Evolutionary conservation across 2,329 filamentous ascomycete species (phyloP), one percentile per base, ranked within the genome.

Genomic region (Pezicula carpinea): DNA sequence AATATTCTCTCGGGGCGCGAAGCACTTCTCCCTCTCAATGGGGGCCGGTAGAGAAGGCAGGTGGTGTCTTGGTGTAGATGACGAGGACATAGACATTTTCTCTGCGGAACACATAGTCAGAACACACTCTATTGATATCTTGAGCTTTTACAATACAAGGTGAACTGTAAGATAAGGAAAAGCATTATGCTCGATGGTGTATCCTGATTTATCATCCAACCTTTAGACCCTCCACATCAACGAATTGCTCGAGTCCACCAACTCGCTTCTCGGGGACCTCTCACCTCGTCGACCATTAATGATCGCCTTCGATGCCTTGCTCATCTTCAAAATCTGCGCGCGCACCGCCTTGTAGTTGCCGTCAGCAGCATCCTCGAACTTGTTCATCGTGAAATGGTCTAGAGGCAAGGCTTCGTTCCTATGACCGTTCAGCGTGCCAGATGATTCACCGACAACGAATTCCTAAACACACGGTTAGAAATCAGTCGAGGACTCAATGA

Each of bases 321-420:
- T 33, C 36, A 50, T 42, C 7, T 35, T 36, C 3, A 29, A 11
- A 13, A 64, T 60, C 41, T 64, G 58, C 15, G 54, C 48, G 8
- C 54, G 49, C 6, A 64, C 60, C n/a, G 46, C 36, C n/a, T 48
- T 51, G 42, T 58, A 64, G 26, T 59, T 57, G 8, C 51, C 52
- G 34, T 64, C 61, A 18, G 62, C 57, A 8, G 60, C 54, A 18
- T 54, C 51, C 6, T 45, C 46, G 42, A 58, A 64, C 34, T 64
- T 64, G 48, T 63, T 64, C 21, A 64, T 47, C 33, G 50, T 45
- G 17, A 64, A 63, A 44, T 64, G 61, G 34, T 64, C 60, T 4
- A 55, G 54, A 15, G 55, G 53, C n/a, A 64, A 50, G 8, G 52
- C 53, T 10, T 54, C 29, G 5, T 49, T 57, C 8, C 53, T 48